phyloP scores from a whole-genome alignment of 2,329 filamentous ascomycete species.

The Fusarium algeriense region DNA sequence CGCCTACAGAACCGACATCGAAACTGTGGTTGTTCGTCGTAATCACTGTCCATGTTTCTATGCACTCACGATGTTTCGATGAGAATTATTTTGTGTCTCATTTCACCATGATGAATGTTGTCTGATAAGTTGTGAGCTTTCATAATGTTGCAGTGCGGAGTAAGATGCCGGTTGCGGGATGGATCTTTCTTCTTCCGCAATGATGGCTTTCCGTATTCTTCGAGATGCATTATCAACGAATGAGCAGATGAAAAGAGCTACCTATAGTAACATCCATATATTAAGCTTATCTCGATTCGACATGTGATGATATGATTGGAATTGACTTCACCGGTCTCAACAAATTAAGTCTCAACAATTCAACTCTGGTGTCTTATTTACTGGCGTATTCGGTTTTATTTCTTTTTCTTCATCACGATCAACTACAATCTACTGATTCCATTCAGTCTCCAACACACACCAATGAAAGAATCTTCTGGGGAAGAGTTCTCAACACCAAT shows the following conservation, averaged over 20 bases:
- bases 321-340: not conserved
- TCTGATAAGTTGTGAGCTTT: not conserved
- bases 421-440: not conserved
- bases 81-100: not conserved
- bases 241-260: not conserved
- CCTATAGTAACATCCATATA: not conserved
- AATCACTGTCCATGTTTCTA: constrained; percentile 2
- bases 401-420: not conserved
- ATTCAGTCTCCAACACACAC: not conserved
- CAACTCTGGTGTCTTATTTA: not conserved
- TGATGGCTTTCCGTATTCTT: not conserved
- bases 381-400: not conserved
- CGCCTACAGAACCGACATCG: constrained; percentile 7
- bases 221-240: not conserved
- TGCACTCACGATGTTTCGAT: not conserved
- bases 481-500: not conserved
- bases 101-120: not conserved
- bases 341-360: not conserved
- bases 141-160: constrained; percentile 3
- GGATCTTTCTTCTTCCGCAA: constrained; percentile 15
- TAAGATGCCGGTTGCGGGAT: not conserved
- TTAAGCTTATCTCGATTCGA: not conserved
- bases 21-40: not conserved
- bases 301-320: not conserved
- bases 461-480: not conserved